Conservation (phyloP, 495 filamentous ascomycete genomes). For the Penicillium cataractarum region DNA sequence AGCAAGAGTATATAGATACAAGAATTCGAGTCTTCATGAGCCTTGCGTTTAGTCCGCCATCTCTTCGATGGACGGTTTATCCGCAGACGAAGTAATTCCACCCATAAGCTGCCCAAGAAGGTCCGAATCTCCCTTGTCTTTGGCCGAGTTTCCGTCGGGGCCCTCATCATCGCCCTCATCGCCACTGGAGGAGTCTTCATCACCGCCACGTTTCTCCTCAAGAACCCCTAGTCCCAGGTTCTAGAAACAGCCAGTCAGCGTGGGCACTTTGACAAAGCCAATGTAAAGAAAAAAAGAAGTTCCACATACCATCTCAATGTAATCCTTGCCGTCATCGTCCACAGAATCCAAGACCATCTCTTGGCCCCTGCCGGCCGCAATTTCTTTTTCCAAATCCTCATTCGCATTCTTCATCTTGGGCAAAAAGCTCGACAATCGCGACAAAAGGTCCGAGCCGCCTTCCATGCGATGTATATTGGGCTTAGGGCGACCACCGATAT, state of each 20-base stretch:
- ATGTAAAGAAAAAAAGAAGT: not conserved
- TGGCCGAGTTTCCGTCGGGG: constrained; percentile 1
- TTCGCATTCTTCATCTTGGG: constrained; percentile 54
- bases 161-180: constrained; percentile 25
- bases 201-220: constrained; percentile 45
- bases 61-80: constrained; percentile 50
- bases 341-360: constrained; percentile 43
- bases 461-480: constrained; percentile 40
- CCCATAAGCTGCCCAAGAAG: constrained; percentile 49
- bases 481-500: constrained; percentile 38
- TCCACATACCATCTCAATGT: constrained; percentile 56
- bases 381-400: constrained; percentile 47
- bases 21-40: not conserved
- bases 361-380: constrained; percentile 39
- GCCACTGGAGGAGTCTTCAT: constrained; percentile 22
- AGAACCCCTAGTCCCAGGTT: constrained; percentile 57
- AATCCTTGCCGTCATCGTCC: constrained; percentile 38
- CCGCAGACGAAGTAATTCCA: constrained; percentile 30
- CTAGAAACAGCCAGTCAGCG: constrained; percentile 26
- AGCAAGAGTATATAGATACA: not conserved
- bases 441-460: constrained; percentile 36
- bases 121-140: constrained; percentile 33
- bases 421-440: constrained; percentile 49
- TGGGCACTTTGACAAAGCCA: not conserved
- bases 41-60: constrained; percentile 29